phyloP scores from a whole-genome alignment of 371 early-diverging fungal species.

The Batkoa obscura region DNA sequence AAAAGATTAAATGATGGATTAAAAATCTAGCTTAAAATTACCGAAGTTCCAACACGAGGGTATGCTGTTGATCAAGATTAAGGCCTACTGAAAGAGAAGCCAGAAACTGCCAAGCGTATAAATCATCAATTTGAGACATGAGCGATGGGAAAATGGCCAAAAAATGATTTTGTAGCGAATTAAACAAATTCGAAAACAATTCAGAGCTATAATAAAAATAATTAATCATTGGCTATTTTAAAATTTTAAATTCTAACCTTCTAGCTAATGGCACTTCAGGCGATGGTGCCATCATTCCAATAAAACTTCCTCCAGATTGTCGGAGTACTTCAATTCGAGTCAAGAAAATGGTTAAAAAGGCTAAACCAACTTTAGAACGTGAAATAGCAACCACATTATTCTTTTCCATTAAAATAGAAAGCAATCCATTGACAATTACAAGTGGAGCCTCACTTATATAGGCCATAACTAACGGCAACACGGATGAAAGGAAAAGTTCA shows the following conservation, averaged over 20 bases:
- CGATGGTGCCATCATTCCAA: constrained; percentile 19
- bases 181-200: constrained; percentile 57
- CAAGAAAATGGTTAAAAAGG: constrained; percentile 72
- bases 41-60: constrained; percentile 78
- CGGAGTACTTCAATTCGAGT: constrained; percentile 74
- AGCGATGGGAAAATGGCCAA: constrained; percentile 53
- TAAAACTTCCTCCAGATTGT: constrained; percentile 43
- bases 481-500: constrained; percentile 64
- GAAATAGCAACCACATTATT: constrained; percentile 68
- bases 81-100: constrained; percentile 89
- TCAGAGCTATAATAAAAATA: constrained; percentile 14
- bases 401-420: constrained; percentile 64
- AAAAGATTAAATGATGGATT: no score
- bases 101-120: constrained; percentile 95
- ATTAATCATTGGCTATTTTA: no score
- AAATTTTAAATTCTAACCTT: constrained; percentile 29
- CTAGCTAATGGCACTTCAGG: constrained; percentile 33
- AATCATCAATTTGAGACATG: constrained; percentile 52
- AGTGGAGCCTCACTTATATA: constrained; percentile 68
- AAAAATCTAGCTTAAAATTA: no score
- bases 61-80: constrained; percentile 78
- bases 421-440: constrained; percentile 49
- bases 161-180: constrained; percentile 50
- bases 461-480: constrained; percentile 57
- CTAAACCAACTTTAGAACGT: constrained; percentile 66